Evolutionary conservation across 2,329 filamentous ascomycete species (phyloP), one percentile per base, ranked within the genome.

Genomic region (Nemania sp.): DNA sequence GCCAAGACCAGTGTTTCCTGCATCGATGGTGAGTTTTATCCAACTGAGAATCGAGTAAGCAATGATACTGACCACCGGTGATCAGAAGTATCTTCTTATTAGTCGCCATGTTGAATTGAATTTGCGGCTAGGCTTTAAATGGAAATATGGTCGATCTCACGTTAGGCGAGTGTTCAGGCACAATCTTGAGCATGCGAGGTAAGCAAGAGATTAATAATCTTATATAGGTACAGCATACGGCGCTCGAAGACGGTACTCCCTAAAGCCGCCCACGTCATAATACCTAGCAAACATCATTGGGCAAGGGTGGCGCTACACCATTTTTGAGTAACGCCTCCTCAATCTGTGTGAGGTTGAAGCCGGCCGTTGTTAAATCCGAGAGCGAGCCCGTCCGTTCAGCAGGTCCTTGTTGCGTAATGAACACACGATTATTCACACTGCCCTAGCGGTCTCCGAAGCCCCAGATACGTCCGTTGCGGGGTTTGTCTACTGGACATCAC

Each of bases 1-100:
- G 38, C 72, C 72, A 27, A 73, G 56, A 24, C 72, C 72, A 2
- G 69, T 73, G 62, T 73, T 73, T 6, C 69, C 70, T 73, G 15
- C 7, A 43, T 35, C 18, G 15, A 47, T 7, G 7, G 29, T 71
- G 11, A 71, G 41, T 64, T 7, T 45, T 18, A 20, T 41, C 15
- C 18, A 15, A 15, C 22, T 20, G 13, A 11, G 6, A n/a, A 7
- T 22, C 2, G 11, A 7, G 15, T 15, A 5, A 20, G 22, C 7
- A 5, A 38, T 55, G 47, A 27, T 52, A 68, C 72, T 71, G 20
- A 73, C 72, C 72, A 52, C 70, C 72, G n/a, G 72, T 72, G 35
- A 73, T 71, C 10, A 73, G 29, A 13, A 73, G 26, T 15, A 73
- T 67, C 51, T 52, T 73, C 65, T 71, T 73, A 13, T 71, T 67